phyloP scores from a whole-genome alignment of 441 rosid genomes.

The Populus hybrid region DNA sequence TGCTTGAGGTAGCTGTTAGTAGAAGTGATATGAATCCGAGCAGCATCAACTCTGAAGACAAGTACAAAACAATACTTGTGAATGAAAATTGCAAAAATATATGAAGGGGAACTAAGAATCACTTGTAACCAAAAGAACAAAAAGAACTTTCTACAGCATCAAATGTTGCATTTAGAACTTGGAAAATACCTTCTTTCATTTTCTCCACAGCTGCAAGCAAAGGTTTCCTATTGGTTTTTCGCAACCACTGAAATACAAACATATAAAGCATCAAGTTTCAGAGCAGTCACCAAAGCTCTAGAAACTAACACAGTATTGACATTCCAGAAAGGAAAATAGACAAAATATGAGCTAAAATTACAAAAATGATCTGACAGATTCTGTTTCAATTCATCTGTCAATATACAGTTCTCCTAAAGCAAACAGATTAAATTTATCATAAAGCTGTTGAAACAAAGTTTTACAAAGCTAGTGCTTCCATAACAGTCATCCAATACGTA shows the following conservation, averaged over 20 bases:
- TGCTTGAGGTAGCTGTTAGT: slow-evolving; percentile 72
- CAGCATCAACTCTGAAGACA: slow-evolving; percentile 81
- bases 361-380: not conserved
- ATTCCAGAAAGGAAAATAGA: not conserved
- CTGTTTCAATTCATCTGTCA: not conserved
- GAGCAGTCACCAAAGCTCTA: not conserved
- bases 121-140: not conserved
- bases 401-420: not conserved
- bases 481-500: not conserved
- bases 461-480: not conserved
- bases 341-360: not conserved
- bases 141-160: not conserved
- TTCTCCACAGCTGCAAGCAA: slow-evolving; percentile 80
- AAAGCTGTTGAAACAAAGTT: not conserved
- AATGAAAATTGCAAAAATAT: slow-evolving; percentile 13
- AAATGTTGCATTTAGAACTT: not conserved
- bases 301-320: not conserved
- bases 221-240: slow-evolving; percentile 76
- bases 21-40: slow-evolving; percentile 95
- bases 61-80: slow-evolving; percentile 11
- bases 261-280: slow-evolving; percentile 8
- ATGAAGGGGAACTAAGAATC: not conserved
- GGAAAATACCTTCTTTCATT: slow-evolving; percentile 81
- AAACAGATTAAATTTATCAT: not conserved
- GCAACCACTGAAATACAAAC: slow-evolving; percentile 60